Evolutionary conservation across 805 yeast genomes (phyloP), one percentile per base, ranked within the genome.

Genomic region (Starmerella apicola): DNA sequence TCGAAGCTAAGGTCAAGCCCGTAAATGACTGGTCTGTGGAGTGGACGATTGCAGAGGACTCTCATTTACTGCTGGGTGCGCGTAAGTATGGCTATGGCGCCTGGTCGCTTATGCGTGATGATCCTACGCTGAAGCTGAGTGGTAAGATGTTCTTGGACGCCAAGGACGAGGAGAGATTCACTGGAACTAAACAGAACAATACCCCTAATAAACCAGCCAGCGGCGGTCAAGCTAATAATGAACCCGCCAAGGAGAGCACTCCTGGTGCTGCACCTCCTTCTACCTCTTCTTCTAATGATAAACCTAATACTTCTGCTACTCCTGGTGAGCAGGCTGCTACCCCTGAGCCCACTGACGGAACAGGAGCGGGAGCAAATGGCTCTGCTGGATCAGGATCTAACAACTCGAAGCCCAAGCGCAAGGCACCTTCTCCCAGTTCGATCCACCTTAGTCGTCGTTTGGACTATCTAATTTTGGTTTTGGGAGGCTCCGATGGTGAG

Each of bases 41-140:
- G 22, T 91, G 99, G 99, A 66, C 67, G 3, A 66, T 69, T 12
- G 73, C 68, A 24, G 94, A 91, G 56, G 99, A 91, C 58, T 81
- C 85, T 37, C 81, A 76, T 75, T 67, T 91, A 39, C 59, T 91
- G 45, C 73, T 81, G 26, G 99, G 99, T 48, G 81, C 88, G 18
- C 71, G 72, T 54, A 85, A 83, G 61, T 86, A 86, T 60, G 99
- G 99, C 0, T 86, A 84, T 59, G 97, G 97, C 15, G 78, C 95
- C 1, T 91, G 98, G 98, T 58, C 71, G 3, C 86, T 81, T 54
- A 86, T 91, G 34, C 70, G 98, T 55, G 99, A 91, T 62, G 98
- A 91, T 61, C 97, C 98, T 2, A 70, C 83, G 38, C 67, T 91
- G 43, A 86, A 85, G 9, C 66, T 91, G 45, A 81, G 83, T 45